Evolutionary conservation across 2,329 filamentous ascomycete genomes (phyloP), one percentile per base, ranked within the genome.

Genomic region (Elsinoe ampelina): DNA sequence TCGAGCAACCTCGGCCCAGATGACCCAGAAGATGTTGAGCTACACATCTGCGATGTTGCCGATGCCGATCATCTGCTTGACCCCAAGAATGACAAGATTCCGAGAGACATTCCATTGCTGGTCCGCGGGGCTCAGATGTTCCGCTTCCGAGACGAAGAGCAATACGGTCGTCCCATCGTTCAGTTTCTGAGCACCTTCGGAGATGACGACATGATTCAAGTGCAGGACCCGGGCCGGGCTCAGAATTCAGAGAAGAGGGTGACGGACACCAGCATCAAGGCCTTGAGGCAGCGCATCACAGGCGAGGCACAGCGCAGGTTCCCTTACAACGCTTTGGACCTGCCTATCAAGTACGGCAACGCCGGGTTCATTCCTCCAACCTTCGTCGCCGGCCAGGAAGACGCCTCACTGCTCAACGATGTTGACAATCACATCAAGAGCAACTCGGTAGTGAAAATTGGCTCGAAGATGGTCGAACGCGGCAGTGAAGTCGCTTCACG

Each of bases 321-420:
- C 30, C 34, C 48, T n/a, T 50, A 39, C 35, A 52, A 52, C 17
- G 48, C 48, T n/a, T 19, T 52, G 13, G 48, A 52, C 12, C n/a
- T 52, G n/a, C 47, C 47, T 2, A 34, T 51, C 22, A 22, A 32
- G 12, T 20, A 11, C n/a, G 47, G 26, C 15, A 19, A 19, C 10
- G 19, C 47, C 3, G 11, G 11, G 6, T 19, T 19, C 5, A 30
- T 32, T 2, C n/a, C 35, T n/a, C 47, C 47, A 8, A 20, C 30
- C 3, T 51, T 51, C 26, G 8, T 51, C 13, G 26, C 20, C 1
- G 15, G 32, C 5, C 26, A 51, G n/a, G 13, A 13, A 12, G 19
- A 51, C 10, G 26, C 47, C 4, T 35, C 6, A 8, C 19, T 51
- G 13, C 47, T 51, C 10, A 34, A 3, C 8, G 47, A 51, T n/a